A percentile compares a stretch with the other conserved stretches of the same genome.
phyloP scores from a whole-genome alignment of 2,329 filamentous ascomycete species.

The Neoscytalidium dimidiatum region DNA sequence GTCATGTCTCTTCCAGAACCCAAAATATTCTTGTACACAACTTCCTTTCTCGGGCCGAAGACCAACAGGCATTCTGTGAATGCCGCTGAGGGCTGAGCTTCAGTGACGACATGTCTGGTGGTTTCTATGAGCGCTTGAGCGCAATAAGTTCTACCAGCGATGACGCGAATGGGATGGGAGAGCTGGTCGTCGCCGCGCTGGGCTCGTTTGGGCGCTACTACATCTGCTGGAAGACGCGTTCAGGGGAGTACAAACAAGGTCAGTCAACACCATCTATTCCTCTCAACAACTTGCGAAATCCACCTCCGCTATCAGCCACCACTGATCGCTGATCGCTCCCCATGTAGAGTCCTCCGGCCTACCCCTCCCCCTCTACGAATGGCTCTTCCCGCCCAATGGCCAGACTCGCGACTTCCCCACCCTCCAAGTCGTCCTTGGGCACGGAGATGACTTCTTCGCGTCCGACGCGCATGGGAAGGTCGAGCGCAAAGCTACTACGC shows the following conservation, averaged over 20 bases:
- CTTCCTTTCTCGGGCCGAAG: neutral
- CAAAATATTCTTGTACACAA: neutral
- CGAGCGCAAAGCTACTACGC: slow-evolving; percentile 34
- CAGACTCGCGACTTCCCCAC: slow-evolving; percentile 34
- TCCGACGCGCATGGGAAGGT: slow-evolving; percentile 41
- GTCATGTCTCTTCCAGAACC: neutral
- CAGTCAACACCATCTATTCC: neutral
- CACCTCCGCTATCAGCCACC: neutral
- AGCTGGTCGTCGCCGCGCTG: slow-evolving; percentile 41
- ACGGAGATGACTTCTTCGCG: slow-evolving; percentile 42
- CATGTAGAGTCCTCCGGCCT: slow-evolving; percentile 37
- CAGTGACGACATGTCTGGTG: slow-evolving; percentile 23
- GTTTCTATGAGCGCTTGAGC: slow-evolving; percentile 34
- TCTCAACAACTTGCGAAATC: neutral
- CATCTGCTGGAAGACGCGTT: slow-evolving; percentile 40
- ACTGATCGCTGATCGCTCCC: neutral
- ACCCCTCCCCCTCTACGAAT: slow-evolving; percentile 33
- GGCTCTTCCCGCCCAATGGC: slow-evolving; percentile 36
- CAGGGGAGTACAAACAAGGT: slow-evolving; percentile 40
- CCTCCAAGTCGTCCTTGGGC: slow-evolving; percentile 42
- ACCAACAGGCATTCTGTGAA: slow-evolving; percentile 3
- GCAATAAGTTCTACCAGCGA: slow-evolving; percentile 33
- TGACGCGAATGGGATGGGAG: slow-evolving; percentile 38
- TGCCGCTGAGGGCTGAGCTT: neutral
- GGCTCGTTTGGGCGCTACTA: slow-evolving; percentile 44